Evolutionary conservation across 148 eudicot genomes (phyloP), one percentile per base, ranked within the genome.

Genomic region (Rhododendron ovatum): DNA sequence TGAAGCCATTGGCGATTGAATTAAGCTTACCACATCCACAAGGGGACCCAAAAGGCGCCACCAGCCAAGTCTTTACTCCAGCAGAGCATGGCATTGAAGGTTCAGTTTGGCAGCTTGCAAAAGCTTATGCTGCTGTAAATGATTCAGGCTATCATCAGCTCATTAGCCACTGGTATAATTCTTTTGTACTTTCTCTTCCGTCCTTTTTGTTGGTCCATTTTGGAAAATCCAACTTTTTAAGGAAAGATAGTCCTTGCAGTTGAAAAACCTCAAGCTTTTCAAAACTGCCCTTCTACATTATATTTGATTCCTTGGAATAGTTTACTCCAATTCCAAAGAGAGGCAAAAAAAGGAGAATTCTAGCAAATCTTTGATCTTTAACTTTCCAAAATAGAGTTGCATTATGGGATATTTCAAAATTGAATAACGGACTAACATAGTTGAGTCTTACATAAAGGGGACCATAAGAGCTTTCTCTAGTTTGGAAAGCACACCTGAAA

Each of bases 141-240:
- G 99, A 96, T 88, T 96, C 99, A 2, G 99, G 99, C 30, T 92
- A 88, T 82, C 99, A 96, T 89, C 97, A 96, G 92, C 98, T 96
- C 82, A 91, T 94, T 43, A 93, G 97, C 89, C 99, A 96, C 87
- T 95, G 99, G 99, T 96, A 86, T 17, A 12, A 69, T 13, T 28
- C 7, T 30, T 14, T 12, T 2, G 35, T 28, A 67, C 73, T 28
- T 3, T 67, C 35, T 28, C 75, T 14, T 13, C 14, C 0, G 2
- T 17, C 75, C 39, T 12, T 69, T 69, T 30, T 12, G 37, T 69
- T 28, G 14, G 37, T 28, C 30, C 71, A 65, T 9, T 65, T 65
- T 65, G 11, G 67, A 7, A 67, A 67, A 67, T n/a, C 4, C 73
- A 8, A 67, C 1, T 1, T 22, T 61, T 61, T 22, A 61, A 61